Evolutionary conservation across 768 basidiomycete species (phyloP), one percentile per base, ranked within the genome.

Genomic region (Roridomyces roridus): DNA sequence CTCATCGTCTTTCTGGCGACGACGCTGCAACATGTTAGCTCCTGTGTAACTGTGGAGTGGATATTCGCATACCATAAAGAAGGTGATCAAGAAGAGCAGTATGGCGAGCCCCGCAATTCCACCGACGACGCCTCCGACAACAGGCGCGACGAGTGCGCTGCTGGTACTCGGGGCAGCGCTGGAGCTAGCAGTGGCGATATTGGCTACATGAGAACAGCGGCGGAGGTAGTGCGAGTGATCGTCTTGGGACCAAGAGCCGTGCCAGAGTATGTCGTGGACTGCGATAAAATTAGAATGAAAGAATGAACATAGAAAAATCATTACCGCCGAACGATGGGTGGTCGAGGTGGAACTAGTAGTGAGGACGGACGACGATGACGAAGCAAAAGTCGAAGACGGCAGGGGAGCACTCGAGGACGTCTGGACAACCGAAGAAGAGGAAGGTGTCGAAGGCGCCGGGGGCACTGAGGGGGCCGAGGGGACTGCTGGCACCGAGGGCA

Each of bases 81-180:
- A 84, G 46, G 74, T 75, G 52, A 83, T 51, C 9, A 77, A 67
- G 55, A 83, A 74, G 25, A 74, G 68, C 24, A 81, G 44, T 1
- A 66, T 65, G 9, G 77, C 76, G 25, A 84, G 58, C 18, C 75
- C 83, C 5, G 74, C 66, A 2, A 86, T 63, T 25, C 73, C 77
- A 12, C 80, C 85, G 23, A 74, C 78, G 34, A 85, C 67, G 37
- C 79, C 83, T 12, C 76, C 76, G 9, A 80, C 60, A 18, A 78
- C 57, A 17, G 61, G 61, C 20, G 57, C 61, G 28, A 59, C 61
- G 25, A 63, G 53, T 15, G 61, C 57, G 17, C 28, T 59, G 43
- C 41, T 29, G 35, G 51, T 11, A 17, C 10, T 5, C 15, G 51
- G 51, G 15, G 41, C 29, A 7, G 36, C 9, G 5, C 35, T 1